Conservation (phyloP, 805 yeast genomes). For the Pichia deserticola region DNA sequence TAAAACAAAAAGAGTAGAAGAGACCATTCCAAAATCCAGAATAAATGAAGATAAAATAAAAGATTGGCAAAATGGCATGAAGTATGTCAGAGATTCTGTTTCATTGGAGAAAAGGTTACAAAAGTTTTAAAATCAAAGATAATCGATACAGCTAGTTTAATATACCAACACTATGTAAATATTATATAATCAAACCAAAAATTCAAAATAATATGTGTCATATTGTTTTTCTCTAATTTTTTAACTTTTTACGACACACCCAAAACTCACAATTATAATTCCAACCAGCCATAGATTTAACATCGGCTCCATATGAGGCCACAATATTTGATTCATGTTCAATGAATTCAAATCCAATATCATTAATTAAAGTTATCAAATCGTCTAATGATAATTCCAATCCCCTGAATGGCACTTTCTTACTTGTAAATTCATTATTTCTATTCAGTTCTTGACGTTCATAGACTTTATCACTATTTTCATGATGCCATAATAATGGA, state of each 20-base stretch:
- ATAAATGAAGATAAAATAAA: constrained; percentile 11
- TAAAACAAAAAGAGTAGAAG: background rate
- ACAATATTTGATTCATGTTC: constrained; percentile 37
- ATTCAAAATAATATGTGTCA: too few relatives aligned
- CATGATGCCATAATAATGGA: constrained; percentile 68
- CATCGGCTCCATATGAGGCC: constrained; percentile 49
- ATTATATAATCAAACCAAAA: too few relatives aligned
- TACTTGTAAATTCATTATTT: too few relatives aligned
- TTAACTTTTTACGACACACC: constrained; percentile 37
- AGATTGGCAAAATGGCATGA: constrained; percentile 18
- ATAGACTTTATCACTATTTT: constrained; percentile 35
- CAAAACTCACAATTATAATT: constrained; percentile 60
- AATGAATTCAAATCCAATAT: constrained; percentile 44
- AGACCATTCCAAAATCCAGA: constrained; percentile 1
- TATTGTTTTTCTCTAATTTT: too few relatives aligned
- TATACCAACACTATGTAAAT: too few relatives aligned
- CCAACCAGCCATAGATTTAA: constrained; percentile 44
- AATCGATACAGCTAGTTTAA: too few relatives aligned
- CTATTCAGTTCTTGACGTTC: too few relatives aligned
- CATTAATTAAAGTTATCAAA: constrained; percentile 36
- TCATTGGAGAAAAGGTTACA: constrained; percentile 5
- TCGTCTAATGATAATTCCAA: constrained; percentile 56
- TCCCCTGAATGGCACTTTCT: constrained; percentile 39
- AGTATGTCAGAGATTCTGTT: constrained; percentile 9
- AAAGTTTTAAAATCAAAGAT: background rate